phyloP scores from a whole-genome alignment of 441 rosid species.

The Mallotus japonicus region DNA sequence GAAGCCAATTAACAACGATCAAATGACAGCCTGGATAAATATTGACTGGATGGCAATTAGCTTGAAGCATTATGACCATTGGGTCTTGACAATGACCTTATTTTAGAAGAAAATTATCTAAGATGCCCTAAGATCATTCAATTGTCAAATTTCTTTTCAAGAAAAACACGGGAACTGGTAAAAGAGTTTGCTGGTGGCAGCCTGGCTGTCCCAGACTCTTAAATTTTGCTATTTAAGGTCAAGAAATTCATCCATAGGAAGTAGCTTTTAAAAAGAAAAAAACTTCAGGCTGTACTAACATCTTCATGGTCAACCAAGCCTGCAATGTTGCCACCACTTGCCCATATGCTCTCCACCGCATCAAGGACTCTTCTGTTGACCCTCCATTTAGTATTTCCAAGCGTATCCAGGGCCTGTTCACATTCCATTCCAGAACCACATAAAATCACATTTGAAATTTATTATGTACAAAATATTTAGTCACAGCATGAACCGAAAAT shows the following conservation, averaged over 20 bases:
- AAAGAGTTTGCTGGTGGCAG: not conserved
- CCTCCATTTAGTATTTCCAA: constrained; percentile 93
- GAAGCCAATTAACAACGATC: not conserved
- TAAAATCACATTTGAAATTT: constrained; percentile 2
- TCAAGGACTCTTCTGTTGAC: constrained; percentile 67
- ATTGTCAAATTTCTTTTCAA: not conserved
- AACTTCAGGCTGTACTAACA: constrained; percentile 47
- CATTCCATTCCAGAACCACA: constrained; percentile 14
- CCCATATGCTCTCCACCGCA: constrained; percentile 84
- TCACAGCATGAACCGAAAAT: not conserved
- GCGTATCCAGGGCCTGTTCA: constrained; percentile 85
- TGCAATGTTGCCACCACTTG: constrained; percentile 73
- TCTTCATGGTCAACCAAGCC: constrained; percentile 83
- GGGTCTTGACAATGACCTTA: not conserved
- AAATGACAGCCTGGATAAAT: not conserved
- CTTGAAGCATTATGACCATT: not conserved
- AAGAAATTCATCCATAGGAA: not conserved
- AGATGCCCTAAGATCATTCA: constrained; percentile 2
- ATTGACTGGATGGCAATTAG: not conserved
- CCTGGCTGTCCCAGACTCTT: not conserved
- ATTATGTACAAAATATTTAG: constrained; percentile 3
- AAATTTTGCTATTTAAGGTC: constrained; percentile 3
- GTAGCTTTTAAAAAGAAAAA: not conserved
- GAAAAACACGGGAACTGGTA: not conserved
- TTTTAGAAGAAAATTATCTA: not conserved